phyloP scores from a whole-genome alignment of 2,329 filamentous ascomycete species.

The Whalleya microplaca region DNA sequence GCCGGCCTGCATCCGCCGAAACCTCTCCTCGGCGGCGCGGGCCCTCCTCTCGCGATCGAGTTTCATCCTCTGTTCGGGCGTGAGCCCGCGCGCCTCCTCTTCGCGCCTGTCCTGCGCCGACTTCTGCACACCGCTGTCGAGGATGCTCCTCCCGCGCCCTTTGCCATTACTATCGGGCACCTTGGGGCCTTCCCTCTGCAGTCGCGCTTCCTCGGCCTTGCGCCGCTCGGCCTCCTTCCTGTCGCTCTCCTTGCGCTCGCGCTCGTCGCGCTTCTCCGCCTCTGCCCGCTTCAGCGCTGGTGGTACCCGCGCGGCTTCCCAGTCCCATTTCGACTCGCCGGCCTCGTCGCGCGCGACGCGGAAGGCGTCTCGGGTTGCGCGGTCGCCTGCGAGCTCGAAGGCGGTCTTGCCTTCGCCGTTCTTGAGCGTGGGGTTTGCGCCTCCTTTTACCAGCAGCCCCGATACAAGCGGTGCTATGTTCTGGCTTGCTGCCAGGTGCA shows the following conservation, averaged over 20 bases:
- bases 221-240: constrained; percentile 72
- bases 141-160: constrained; percentile 53
- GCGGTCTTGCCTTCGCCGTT: constrained; percentile 82
- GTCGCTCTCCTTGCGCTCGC: constrained; percentile 71
- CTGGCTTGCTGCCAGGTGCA: constrained; percentile 84
- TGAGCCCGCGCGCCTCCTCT: constrained; percentile 83
- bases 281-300: constrained; percentile 71
- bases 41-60: constrained; percentile 89
- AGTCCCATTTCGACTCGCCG: constrained; percentile 76
- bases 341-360: constrained; percentile 82
- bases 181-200: constrained; percentile 68
- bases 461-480: constrained; percentile 78
- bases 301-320: constrained; percentile 77
- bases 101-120: constrained; percentile 80
- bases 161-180: constrained; percentile 43
- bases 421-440: constrained; percentile 70
- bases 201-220: constrained; percentile 72
- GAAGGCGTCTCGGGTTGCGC: constrained; percentile 86
- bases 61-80: constrained; percentile 81
- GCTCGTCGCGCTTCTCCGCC: constrained; percentile 68
- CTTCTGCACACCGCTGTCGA: constrained; percentile 66
- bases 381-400: constrained; percentile 86
- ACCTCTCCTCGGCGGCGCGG: constrained; percentile 86
- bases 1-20: constrained; percentile 66
- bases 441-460: constrained; percentile 75